A percentile compares a stretch with the other conserved stretches of the same genome.
Evolutionary conservation across 2,329 filamentous ascomycete species (phyloP).

Genomic region (Apiospora kogelbergensis): DNA sequence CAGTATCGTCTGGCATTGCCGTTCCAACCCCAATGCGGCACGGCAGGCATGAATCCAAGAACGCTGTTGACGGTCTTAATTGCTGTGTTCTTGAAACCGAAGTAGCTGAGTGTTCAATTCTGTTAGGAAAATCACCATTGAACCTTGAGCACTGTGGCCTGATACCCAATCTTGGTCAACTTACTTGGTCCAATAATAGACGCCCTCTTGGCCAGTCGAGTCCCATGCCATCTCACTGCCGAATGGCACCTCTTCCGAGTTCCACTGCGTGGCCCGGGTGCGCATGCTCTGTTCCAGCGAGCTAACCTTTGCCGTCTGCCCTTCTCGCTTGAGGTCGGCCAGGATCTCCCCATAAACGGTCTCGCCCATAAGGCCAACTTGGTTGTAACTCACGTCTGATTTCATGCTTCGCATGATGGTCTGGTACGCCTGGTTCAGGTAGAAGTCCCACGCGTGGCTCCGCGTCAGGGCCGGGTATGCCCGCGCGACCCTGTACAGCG

Average conservation of each 20-base stretch:
- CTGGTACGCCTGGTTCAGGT: constrained; percentile 52
- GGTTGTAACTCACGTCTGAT: constrained; percentile 41
- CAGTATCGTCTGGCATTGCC: constrained; percentile 59
- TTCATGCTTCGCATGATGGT: constrained; percentile 44
- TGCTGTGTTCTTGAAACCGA: constrained; percentile 44
- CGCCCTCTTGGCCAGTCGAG: constrained; percentile 60
- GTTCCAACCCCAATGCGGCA: constrained; percentile 63
- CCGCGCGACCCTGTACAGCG: constrained; percentile 53
- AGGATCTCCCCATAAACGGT: constrained; percentile 56
- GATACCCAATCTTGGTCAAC: constrained; percentile 8
- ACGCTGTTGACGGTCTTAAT: constrained; percentile 54
- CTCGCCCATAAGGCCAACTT: constrained; percentile 59
- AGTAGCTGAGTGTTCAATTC: constrained; percentile 36
- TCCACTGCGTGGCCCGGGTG: constrained; percentile 48
- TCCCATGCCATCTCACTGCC: constrained; percentile 65
- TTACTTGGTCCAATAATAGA: constrained; percentile 58
- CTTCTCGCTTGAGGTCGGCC: constrained; percentile 49
- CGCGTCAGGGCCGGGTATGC: constrained; percentile 45
- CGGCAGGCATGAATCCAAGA: constrained; percentile 55
- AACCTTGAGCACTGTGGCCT: not conserved
- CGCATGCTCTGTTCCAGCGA: constrained; percentile 47
- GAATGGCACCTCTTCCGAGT: constrained; percentile 51
- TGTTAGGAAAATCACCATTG: not conserved
- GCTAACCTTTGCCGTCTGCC: constrained; percentile 36
- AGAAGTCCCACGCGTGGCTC: constrained; percentile 50